A percentile compares a stretch with the other conserved stretches of the same genome.
Conservation (phyloP, 805 yeast species). For the Metschnikowia continentalis region DNA sequence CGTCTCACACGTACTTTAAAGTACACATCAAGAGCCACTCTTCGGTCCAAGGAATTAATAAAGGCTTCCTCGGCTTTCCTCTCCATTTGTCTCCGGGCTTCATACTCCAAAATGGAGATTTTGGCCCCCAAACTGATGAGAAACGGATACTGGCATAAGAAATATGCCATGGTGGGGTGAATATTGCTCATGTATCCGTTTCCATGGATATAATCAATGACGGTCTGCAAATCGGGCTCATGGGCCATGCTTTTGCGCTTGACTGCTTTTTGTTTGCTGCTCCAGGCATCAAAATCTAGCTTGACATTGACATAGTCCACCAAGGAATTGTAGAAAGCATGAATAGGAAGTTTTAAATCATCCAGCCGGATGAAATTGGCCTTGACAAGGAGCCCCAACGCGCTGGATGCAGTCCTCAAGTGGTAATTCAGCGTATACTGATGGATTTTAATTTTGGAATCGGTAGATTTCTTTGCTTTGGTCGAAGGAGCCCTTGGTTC, state of each 20-base stretch:
- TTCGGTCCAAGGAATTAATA: constrained; percentile 62
- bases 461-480: constrained; percentile 10
- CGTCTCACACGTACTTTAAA: constrained; percentile 69
- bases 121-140: constrained; percentile 78
- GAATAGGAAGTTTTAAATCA: constrained; percentile 22
- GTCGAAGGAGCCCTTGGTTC: background rate
- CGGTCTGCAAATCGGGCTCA: constrained; percentile 35
- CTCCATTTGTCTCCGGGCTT: constrained; percentile 77
- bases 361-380: constrained; percentile 43
- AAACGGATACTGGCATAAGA: constrained; percentile 84
- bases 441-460: constrained; percentile 42
- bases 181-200: constrained; percentile 15
- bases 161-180: constrained; percentile 26
- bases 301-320: constrained; percentile 75
- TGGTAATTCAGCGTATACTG: constrained; percentile 84
- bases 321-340: constrained; percentile 70
- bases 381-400: constrained; percentile 50
- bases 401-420: constrained; percentile 58
- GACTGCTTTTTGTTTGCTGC: constrained; percentile 24
- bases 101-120: constrained; percentile 75
- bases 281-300: constrained; percentile 83
- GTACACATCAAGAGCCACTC: constrained; percentile 60
- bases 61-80: constrained; percentile 87
- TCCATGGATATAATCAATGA: constrained; percentile 48
- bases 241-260: background rate